These are phyloP conservation scores for Aquilaria agallochum DNA, from an alignment of 441 rosid genomes.

Conservation along the genomic window DNA sequence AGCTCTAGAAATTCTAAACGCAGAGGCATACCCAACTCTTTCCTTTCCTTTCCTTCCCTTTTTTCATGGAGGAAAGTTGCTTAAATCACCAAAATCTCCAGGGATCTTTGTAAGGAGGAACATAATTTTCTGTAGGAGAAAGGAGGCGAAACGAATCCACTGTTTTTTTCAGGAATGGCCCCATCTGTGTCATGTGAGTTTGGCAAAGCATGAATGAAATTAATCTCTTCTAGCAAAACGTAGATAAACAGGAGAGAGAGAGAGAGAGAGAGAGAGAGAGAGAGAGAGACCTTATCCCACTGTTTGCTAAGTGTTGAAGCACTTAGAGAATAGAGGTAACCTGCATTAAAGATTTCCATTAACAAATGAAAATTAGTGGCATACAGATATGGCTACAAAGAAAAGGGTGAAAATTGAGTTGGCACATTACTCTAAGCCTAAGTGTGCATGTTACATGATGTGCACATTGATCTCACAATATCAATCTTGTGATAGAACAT, in stretches of 20 bases:
- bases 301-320: slow-evolving; percentile 88
- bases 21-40: no score
- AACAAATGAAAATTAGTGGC: neutral
- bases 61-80: slow-evolving; percentile 31
- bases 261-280: slow-evolving; percentile 3
- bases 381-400: no score
- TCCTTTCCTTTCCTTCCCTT: neutral
- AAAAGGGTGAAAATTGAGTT: no score
- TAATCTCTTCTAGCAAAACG: slow-evolving; percentile 7
- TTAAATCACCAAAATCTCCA: slow-evolving; percentile 94
- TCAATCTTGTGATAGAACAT: no score
- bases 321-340: slow-evolving; percentile 72
- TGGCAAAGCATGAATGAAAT: neutral
- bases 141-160: slow-evolving; percentile 77
- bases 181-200: slow-evolving; percentile 58
- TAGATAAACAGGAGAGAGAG: neutral
- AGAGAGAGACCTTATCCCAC: slow-evolving; percentile 63
- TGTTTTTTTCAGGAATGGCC: slow-evolving; percentile 57
- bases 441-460: no score
- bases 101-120: slow-evolving; percentile 95
- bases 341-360: slow-evolving; percentile 36
- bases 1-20: no score
- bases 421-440: no score
- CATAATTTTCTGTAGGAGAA: slow-evolving; percentile 70
- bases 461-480: no score